Evolutionary conservation across 78 protist species (phyloP), one percentile per base, ranked within the genome.

Genomic region (Guillardia theta): DNA sequence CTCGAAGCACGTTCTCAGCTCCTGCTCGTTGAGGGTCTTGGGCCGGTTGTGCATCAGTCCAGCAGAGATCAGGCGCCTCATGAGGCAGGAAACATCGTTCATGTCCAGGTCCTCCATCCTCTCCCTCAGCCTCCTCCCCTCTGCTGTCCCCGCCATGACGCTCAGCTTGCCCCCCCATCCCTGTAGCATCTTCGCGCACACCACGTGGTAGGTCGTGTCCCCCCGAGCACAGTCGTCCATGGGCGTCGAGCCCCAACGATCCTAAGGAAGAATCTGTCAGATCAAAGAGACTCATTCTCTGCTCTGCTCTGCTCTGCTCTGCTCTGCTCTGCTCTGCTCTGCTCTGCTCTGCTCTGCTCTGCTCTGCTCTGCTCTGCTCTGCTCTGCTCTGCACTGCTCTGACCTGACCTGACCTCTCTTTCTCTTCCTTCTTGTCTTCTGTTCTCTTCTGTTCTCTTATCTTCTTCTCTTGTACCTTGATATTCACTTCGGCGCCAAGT

Each of bases 161-260:
- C 90, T 50, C 44, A 78, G 90, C 90, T 37, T 30, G 9, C 44
- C 90, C 0, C 90, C 90, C 90, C 90, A 78, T n/a, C 53, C 90
- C 53, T 24, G 10, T 36, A 78, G 18, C 48, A 78, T 46, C 48
- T 43, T 37, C 24, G 44, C 90, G 48, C 90, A 78, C n/a, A 43
- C 10, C 48, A 27, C 12, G 90, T 78, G 90, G 48, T 78, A 78
- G 37, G 0, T 0, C 15, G 90, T 78, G 48, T 50, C 90, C 24
- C 90, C 90, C 37, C 90, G 90, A 0, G 24, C 2, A 36, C 53
- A 37, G 44, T 78, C 90, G 3, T 64, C 80, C 80, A 64, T 10
- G 12, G 80, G 80, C 19, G 80, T 64, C 41, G 12, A 8, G 10
- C 80, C 80, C 80, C 80, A 64, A 15, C 78, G 12, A 22, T 12